Evolutionary conservation across 352 stramenopile genomes (phyloP).

Genomic region (Phytophthora kernoviae): DNA sequence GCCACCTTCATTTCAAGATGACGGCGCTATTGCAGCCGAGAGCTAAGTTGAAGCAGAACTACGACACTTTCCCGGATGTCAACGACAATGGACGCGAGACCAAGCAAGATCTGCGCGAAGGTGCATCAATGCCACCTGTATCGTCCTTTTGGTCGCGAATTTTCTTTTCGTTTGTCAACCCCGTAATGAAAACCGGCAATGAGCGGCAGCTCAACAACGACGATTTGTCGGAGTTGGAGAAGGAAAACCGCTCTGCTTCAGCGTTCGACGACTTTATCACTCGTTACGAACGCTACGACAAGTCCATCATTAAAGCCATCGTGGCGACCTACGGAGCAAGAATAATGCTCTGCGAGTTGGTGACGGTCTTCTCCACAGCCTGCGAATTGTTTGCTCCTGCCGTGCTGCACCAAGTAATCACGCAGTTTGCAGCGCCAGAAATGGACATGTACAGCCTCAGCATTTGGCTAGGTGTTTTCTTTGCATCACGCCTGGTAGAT

Average conservation of each 20-base stretch:
- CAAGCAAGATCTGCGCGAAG: slow-evolving; percentile 10
- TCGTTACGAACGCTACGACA: slow-evolving; percentile 5
- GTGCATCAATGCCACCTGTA: slow-evolving; percentile 1
- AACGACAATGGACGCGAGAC: slow-evolving; percentile 5
- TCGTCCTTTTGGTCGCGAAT: slow-evolving; percentile 28
- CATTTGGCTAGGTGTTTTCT: slow-evolving; percentile 47
- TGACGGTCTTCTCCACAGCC: slow-evolving; percentile 29
- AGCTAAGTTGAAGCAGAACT: no score
- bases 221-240: slow-evolving; percentile 49
- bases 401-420: slow-evolving; percentile 48
- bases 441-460: slow-evolving; percentile 22
- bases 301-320: slow-evolving; percentile 36
- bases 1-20: no score
- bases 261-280: slow-evolving; percentile 31
- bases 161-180: slow-evolving; percentile 49
- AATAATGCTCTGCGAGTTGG: slow-evolving; percentile 36
- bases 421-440: slow-evolving; percentile 14
- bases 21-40: no score
- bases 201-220: slow-evolving; percentile 40
- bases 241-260: slow-evolving; percentile 13
- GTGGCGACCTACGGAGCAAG: slow-evolving; percentile 25
- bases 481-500: slow-evolving; percentile 37
- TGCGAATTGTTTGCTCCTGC: slow-evolving; percentile 47
- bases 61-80: slow-evolving; percentile 13
- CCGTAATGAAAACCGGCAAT: slow-evolving; percentile 48